Conservation (phyloP, 2,329 filamentous ascomycete genomes). For the Penicillium sp. region DNA sequence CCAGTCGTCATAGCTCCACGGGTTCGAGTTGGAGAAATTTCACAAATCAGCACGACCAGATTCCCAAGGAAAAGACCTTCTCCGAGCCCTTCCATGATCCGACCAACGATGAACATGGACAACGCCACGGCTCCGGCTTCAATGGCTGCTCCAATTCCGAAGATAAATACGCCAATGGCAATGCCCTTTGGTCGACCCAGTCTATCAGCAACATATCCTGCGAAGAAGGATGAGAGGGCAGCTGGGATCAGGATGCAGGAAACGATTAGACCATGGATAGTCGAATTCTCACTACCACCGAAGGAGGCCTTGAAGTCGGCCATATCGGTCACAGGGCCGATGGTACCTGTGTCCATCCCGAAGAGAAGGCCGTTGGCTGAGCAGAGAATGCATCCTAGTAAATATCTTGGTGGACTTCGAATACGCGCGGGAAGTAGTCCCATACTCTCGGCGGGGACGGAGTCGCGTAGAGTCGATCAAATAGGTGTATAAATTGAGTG, state of each 20-base stretch:
- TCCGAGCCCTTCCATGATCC: slow-evolving; percentile 59
- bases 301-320: slow-evolving; percentile 52
- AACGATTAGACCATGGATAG: slow-evolving; percentile 59
- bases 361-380: slow-evolving; percentile 9
- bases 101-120: slow-evolving; percentile 56
- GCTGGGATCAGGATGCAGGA: slow-evolving; percentile 62
- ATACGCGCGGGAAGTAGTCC: background rate
- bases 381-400: slow-evolving; percentile 12
- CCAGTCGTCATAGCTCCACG: slow-evolving; percentile 55
- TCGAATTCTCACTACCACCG: slow-evolving; percentile 51
- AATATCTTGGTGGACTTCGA: slow-evolving; percentile 5
- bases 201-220: slow-evolving; percentile 55
- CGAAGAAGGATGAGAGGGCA: slow-evolving; percentile 59
- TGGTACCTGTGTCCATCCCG: slow-evolving; percentile 13
- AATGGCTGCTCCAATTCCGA: slow-evolving; percentile 55
- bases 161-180: slow-evolving; percentile 54
- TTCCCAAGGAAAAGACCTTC: slow-evolving; percentile 61
- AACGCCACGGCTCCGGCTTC: slow-evolving; percentile 53
- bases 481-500: too few species aligned
- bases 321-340: slow-evolving; percentile 62
- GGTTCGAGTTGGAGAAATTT: slow-evolving; percentile 57
- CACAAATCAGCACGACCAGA: slow-evolving; percentile 60
- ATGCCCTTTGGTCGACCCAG: slow-evolving; percentile 55
- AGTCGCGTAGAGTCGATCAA: background rate
- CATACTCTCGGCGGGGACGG: background rate